Conservation (phyloP, 345 rosid genomes). For the Balakata baccata region DNA sequence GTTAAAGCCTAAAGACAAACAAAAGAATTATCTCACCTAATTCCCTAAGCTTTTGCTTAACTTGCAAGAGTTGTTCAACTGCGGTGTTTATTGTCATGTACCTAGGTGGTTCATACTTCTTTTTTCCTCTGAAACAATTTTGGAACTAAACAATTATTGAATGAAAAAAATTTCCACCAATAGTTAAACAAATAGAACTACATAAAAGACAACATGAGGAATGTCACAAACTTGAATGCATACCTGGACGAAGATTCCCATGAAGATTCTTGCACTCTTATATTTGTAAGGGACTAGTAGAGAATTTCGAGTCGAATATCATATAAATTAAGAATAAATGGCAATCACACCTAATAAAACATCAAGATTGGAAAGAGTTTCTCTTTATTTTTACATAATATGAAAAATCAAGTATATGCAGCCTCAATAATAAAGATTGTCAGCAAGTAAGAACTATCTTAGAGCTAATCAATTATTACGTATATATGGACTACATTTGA, state of each 20-base stretch:
- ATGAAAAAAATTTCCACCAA: slow-evolving; percentile 10
- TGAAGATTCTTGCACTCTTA: slow-evolving; percentile 85
- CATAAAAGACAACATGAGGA: neutral
- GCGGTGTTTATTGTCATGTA: slow-evolving; percentile 81
- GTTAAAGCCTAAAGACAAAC: neutral
- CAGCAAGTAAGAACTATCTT: neutral
- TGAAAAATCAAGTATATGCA: neutral
- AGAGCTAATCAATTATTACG: neutral
- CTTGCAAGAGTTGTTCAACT: slow-evolving; percentile 84
- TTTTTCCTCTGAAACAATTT: slow-evolving; percentile 54
- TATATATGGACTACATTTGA: neutral
- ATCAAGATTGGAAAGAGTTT: neutral
- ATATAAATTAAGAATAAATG: neutral
- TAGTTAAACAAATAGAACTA: neutral
- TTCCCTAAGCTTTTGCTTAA: slow-evolving; percentile 53
- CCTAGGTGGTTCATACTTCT: slow-evolving; percentile 78
- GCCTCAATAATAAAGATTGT: neutral
- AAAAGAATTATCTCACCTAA: slow-evolving; percentile 36
- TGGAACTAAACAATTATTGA: neutral
- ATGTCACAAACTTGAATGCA: neutral
- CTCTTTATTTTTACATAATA: neutral
- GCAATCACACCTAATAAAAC: neutral
- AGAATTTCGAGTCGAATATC: neutral
- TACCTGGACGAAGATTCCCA: slow-evolving; percentile 85
- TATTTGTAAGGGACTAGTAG: slow-evolving; percentile 44